Evolutionary conservation across 1,284 basidiomycete species (phyloP).

Genomic region (Cryptococcus hybrid): DNA sequence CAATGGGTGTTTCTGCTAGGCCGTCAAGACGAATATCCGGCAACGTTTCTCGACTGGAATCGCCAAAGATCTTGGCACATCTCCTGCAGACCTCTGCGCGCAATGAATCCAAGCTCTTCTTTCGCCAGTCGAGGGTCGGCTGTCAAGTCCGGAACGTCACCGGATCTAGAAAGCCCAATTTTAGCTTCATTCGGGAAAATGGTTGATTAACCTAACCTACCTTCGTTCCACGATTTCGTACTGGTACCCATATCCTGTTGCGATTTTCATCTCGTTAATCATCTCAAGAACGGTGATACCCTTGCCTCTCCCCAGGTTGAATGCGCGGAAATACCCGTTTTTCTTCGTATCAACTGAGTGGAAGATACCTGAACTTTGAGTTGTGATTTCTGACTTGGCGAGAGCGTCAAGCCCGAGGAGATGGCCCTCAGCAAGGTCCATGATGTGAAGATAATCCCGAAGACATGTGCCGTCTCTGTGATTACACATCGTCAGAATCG

Average conservation of each 20-base stretch:
- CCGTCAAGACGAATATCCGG: too few relatives aligned
- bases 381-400: conserved; percentile 54
- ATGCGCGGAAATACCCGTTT: conserved; percentile 58
- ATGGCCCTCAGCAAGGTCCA: conserved; percentile 94
- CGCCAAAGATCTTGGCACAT: conserved; percentile 94
- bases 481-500: too few relatives aligned
- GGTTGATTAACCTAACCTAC: conserved; percentile 58
- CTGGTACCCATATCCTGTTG: conserved; percentile 82
- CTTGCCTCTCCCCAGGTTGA: conserved; percentile 91
- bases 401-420: conserved; percentile 83
- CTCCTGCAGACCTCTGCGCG: conserved; percentile 71
- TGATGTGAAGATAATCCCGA: conserved; percentile 94
- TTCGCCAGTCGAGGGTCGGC: conserved; percentile 89
- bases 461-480: conserved; percentile 63
- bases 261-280: conserved; percentile 92
- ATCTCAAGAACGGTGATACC: conserved; percentile 93
- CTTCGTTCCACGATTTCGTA: conserved; percentile 85
- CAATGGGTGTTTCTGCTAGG: too few relatives aligned
- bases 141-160: conserved; percentile 96
- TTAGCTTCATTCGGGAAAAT: not conserved
- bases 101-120: conserved; percentile 91
- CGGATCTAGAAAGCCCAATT: conserved; percentile 50
- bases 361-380: conserved; percentile 2
- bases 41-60: conserved; percentile 74
- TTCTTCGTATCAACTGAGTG: conserved; percentile 1